Conservation (phyloP, 2,329 filamentous ascomycete species). For the Colletotrichum lentis region DNA sequence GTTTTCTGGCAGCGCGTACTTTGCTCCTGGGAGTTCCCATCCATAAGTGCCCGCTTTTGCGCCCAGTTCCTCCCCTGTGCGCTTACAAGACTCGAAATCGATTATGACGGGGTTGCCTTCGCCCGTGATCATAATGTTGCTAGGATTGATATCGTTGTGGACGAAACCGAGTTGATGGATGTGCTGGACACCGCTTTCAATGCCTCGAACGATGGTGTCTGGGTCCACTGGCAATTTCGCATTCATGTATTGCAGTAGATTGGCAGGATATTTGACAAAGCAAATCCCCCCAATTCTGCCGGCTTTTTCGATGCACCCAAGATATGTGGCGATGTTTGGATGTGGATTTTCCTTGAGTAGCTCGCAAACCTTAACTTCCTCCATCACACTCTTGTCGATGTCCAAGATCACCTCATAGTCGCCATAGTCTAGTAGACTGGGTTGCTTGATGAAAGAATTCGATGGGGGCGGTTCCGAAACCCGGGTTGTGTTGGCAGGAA, state of each 20-base stretch:
- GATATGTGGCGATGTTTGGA: constrained; percentile 38
- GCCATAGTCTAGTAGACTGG: too few species aligned
- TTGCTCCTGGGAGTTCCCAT: too few species aligned
- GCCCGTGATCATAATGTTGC: constrained; percentile 47
- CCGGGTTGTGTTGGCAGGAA: too few species aligned
- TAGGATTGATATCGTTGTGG: constrained; percentile 50
- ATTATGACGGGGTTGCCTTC: constrained; percentile 46
- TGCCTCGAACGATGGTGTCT: constrained; percentile 15
- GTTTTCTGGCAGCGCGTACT: too few species aligned
- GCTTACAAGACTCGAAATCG: constrained; percentile 48
- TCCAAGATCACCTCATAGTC: too few species aligned
- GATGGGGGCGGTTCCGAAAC: too few species aligned
- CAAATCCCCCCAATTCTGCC: constrained; percentile 36
- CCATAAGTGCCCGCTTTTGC: too few species aligned
- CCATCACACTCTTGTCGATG: constrained; percentile 30
- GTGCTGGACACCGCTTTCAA: constrained; percentile 44
- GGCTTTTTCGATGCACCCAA: constrained; percentile 35
- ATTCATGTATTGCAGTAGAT: constrained; percentile 7
- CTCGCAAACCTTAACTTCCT: constrained; percentile 36
- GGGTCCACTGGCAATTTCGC: too few species aligned
- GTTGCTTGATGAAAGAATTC: too few species aligned
- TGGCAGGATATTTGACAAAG: constrained; percentile 29
- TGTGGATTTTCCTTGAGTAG: constrained; percentile 37
- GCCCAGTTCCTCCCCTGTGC: constrained; percentile 18
- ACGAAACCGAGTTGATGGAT: constrained; percentile 47